Evolutionary conservation across 2,329 filamentous ascomycete genomes (phyloP).

Genomic region (Trichoderma atrobrunneum): DNA sequence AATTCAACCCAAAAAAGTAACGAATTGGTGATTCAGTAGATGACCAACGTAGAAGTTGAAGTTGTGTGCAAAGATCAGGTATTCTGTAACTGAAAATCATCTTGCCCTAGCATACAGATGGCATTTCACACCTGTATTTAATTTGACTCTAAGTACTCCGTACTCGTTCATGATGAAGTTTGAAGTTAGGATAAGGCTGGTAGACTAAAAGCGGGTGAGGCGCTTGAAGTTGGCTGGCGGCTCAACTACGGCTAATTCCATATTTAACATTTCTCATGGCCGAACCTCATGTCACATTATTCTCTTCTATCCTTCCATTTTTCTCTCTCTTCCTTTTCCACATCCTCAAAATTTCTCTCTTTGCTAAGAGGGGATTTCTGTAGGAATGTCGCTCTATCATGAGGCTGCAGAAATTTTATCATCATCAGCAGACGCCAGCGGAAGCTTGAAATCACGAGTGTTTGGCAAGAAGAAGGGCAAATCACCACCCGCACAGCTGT

Average conservation of each 20-base stretch:
- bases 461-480: conserved; percentile 74
- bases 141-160: background rate
- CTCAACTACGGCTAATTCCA: conserved; percentile 20
- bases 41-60: background rate
- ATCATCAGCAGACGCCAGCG: conserved; percentile 53
- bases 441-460: conserved; percentile 82
- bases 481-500: conserved; percentile 76
- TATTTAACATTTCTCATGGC: background rate
- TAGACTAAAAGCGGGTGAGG: background rate
- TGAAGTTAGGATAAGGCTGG: background rate
- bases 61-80: background rate
- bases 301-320: background rate
- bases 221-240: conserved; percentile 16
- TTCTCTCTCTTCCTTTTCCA: background rate
- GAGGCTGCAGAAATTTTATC: conserved; percentile 77
- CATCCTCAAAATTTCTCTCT: background rate
- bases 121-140: background rate
- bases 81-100: background rate
- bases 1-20: background rate
- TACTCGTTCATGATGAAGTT: too few relatives aligned
- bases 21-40: background rate
- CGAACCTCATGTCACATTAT: background rate
- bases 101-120: background rate
- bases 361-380: background rate
- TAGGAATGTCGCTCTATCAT: conserved; percentile 85